Base-by-base conservation (phyloP, 148 eudicot genomes). In the Amaranthus cruentus region DNA sequence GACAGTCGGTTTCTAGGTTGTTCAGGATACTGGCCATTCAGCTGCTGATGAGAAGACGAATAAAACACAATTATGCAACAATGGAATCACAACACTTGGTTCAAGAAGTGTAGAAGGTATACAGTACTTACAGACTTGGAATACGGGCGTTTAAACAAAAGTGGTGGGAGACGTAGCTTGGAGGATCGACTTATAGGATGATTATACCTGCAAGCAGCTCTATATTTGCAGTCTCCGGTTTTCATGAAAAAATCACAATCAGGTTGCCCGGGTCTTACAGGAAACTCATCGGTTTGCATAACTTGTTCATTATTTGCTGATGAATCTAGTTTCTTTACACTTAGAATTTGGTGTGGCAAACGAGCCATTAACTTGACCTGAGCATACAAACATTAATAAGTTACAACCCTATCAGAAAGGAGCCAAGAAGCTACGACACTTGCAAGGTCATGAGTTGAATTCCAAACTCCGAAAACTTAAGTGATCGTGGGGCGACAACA, bases 211-310 rank as follows among this genome's bases (percentile, higher is more conserved):
- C 89, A 87, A 53, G 74, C 74, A 28, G 86, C 79, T 70, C 79
- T 85, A 71, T 59, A 87, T 73, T 87, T 89, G 77, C 93, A 89
- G 47, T 79, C 77, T 71, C 90, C 93, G 52, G 83, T 85, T 81
- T 73, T 87, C 82, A 80, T 66, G 70, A 80, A 89, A 77, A 71
- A 89, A n/a, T 75, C 76, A 53, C 90, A 89, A 57, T 82, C 86
- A 46, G 84, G 90, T 73, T 79, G 84, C 73, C 90, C 93, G 0
- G 85, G 87, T 69, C 93, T 84, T 69, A 83, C 84, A 69, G 93
- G 93, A 55, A 74, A 85, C 75, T 88, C 90, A 46, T 82, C 85
- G 42, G 68, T 42, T 51, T 74, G 78, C 57, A 72, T 47, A 6
- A 55, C 38, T 56, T 51, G 81, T 54, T 79, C 67, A 72, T 77